Base-by-base conservation (phyloP, 2,329 filamentous ascomycete species). In the Pseudofabraea citricarpa region DNA sequence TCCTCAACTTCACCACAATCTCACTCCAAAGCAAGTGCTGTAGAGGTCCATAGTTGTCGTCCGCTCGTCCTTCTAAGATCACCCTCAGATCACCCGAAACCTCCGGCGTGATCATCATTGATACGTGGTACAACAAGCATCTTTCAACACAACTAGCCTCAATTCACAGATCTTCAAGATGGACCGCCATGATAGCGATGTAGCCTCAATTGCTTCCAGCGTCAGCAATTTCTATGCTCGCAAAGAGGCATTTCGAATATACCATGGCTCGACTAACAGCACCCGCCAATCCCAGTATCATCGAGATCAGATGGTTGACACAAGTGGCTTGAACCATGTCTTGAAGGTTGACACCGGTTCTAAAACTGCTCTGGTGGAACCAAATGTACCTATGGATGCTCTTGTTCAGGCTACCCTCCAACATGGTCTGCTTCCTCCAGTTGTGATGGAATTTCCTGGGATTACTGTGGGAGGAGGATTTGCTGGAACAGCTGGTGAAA, bases 371-470 rank as follows among this genome's bases (percentile, higher is more conserved):
- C 54, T 79, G 0, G 81, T 84, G 0, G 81, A 87, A 54, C 81
- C 81, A 0, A 86, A 85, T 51, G 81, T 86, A 3, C 69, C 79
- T 0, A 86, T 86, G 80, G 80, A 84, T 47, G 63, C 64, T 2
- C 69, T 87, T 1, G 72, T 85, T 2, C 67, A 73, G 39, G 74
- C 73, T 1, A 79, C 79, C 0, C 54, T 81, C 26, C 58, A 62
- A 1, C 57, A 77, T 35, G 73, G 74, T 0, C 63, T 85, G 0
- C 59, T 86, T 2, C 80, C 74, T 2, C 75, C 74, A 0, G 79
- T 87, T 1, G 79, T 86, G 6, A 84, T 85, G 75, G 83, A 86
- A 53, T 81, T 87, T 32, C 81, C 81, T 0, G 79, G 79, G 2
- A 86, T 86, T 48, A 87, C 83, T 0, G 75, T 74, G 0, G 81